These are phyloP conservation scores for Hura crepitans DNA, from an alignment of 441 rosid genomes.

Conservation along the genomic window DNA sequence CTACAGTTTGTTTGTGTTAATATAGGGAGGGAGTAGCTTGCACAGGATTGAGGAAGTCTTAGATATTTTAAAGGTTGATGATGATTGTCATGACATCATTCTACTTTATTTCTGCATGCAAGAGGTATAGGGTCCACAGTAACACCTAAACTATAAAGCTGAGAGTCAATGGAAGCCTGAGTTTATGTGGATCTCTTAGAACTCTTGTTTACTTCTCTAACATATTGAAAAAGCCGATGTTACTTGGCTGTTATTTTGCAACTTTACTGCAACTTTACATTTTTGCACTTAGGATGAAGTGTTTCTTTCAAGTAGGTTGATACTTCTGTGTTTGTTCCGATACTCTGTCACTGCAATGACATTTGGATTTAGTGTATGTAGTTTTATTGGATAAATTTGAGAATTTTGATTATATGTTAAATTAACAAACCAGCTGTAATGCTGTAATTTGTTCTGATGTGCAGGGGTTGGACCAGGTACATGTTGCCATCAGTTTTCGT, in stretches of 20 bases:
- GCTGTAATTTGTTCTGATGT: conserved; percentile 24
- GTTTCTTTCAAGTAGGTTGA: background rate
- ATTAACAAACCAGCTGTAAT: conserved; percentile 16
- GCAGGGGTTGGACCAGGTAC: conserved; percentile 70
- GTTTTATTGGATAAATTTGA: background rate
- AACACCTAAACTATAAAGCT: background rate
- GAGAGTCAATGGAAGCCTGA: background rate
- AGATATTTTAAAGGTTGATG: background rate
- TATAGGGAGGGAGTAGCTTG: background rate
- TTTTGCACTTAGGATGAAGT: background rate
- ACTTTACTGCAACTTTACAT: background rate
- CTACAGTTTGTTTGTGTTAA: background rate
- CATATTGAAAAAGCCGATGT: background rate
- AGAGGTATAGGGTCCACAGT: background rate
- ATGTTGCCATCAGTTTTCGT: conserved; percentile 51
- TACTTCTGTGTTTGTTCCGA: background rate
- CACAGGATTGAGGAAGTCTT: background rate
- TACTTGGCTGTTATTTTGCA: background rate
- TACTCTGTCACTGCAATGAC: background rate
- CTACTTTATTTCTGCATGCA: background rate
- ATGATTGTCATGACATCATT: background rate
- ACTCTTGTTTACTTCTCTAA: background rate
- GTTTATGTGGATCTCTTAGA: background rate
- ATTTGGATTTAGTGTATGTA: background rate
- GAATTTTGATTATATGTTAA: background rate